phyloP scores from a whole-genome alignment of 768 basidiomycete species.

The Tylopilus rubrobrunneus region DNA sequence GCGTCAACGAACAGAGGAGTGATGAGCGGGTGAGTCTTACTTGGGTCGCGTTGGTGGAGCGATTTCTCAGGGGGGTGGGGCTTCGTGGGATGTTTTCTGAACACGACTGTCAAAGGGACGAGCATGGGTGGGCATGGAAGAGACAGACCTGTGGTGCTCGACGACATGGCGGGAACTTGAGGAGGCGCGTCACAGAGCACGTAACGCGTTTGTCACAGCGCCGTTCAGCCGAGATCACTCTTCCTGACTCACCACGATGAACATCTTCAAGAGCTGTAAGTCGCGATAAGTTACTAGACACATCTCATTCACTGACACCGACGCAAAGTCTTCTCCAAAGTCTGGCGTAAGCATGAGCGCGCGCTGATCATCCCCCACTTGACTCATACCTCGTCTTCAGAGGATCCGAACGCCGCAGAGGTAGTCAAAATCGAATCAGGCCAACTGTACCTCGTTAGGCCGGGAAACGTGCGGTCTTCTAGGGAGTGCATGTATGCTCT shows the following conservation, averaged over 20 bases:
- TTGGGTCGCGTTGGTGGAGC: constrained; percentile 8
- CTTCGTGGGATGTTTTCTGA: constrained; percentile 2
- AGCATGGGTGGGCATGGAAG: background rate
- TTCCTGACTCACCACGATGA: constrained; percentile 50
- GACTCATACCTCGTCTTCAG: constrained; percentile 41
- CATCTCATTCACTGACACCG: constrained; percentile 18
- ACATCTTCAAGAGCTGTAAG: constrained; percentile 80
- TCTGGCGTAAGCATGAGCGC: constrained; percentile 75
- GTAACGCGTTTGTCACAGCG: constrained; percentile 28
- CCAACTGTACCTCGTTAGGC: constrained; percentile 85
- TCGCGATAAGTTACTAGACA: constrained; percentile 16
- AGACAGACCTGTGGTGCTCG: constrained; percentile 8
- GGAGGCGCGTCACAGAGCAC: constrained; percentile 16
- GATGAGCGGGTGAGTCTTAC: constrained; percentile 7
- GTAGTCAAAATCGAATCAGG: constrained; percentile 93
- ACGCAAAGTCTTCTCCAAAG: constrained; percentile 75
- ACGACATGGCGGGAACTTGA: background rate
- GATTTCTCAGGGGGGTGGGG: constrained; percentile 13
- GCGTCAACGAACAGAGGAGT: background rate
- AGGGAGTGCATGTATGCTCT: constrained; percentile 91
- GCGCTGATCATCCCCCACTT: constrained; percentile 10
- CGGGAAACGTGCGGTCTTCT: constrained; percentile 85
- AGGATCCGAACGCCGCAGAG: constrained; percentile 92
- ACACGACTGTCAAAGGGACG: background rate
- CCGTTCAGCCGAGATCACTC: constrained; percentile 11